Percentiles rank a stretch among this genome's conserved stretches.
Evolutionary conservation across 352 stramenopile genomes (phyloP).

Genomic region (Phytopythium chamaehyphon): DNA sequence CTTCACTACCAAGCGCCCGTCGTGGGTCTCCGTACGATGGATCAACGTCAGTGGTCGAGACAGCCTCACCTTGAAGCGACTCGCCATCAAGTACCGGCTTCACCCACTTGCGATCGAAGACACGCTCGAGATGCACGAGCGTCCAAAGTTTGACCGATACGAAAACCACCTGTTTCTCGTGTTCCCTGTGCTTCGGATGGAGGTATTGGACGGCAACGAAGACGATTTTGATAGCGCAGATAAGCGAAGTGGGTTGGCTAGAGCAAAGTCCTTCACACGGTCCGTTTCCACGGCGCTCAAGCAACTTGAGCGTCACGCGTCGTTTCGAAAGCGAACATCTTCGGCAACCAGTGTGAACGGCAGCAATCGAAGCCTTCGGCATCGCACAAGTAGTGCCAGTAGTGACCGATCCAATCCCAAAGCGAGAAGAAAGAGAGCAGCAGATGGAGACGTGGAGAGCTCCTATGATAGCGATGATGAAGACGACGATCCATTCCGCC

Average conservation of each 20-base stretch:
- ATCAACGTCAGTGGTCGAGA: slow-evolving; percentile 83
- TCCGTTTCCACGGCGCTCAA: slow-evolving; percentile 22
- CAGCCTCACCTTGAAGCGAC: slow-evolving; percentile 77
- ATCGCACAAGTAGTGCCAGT: background rate
- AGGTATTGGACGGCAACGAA: slow-evolving; percentile 44
- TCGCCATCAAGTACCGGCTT: slow-evolving; percentile 86
- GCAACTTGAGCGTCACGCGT: slow-evolving; percentile 42
- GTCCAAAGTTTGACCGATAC: slow-evolving; percentile 84
- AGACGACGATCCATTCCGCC: slow-evolving; percentile 62
- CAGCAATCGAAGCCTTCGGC: background rate
- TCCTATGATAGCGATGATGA: slow-evolving; percentile 12
- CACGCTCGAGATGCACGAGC: slow-evolving; percentile 83
- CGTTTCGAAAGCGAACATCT: slow-evolving; percentile 2
- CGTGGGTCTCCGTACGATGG: slow-evolving; percentile 84
- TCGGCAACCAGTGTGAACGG: slow-evolving; percentile 3
- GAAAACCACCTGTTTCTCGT: slow-evolving; percentile 82
- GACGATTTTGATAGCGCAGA: background rate
- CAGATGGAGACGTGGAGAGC: background rate
- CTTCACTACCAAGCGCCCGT: slow-evolving; percentile 66
- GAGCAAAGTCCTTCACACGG: slow-evolving; percentile 15
- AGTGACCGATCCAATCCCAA: background rate
- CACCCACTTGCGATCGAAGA: slow-evolving; percentile 85
- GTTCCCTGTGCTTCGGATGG: slow-evolving; percentile 78
- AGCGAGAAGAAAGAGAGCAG: background rate
- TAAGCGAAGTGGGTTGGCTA: background rate